These are phyloP conservation scores for Pezicula carpinea DNA, from an alignment of 2,329 filamentous ascomycete genomes.

Conservation along the genomic window DNA sequence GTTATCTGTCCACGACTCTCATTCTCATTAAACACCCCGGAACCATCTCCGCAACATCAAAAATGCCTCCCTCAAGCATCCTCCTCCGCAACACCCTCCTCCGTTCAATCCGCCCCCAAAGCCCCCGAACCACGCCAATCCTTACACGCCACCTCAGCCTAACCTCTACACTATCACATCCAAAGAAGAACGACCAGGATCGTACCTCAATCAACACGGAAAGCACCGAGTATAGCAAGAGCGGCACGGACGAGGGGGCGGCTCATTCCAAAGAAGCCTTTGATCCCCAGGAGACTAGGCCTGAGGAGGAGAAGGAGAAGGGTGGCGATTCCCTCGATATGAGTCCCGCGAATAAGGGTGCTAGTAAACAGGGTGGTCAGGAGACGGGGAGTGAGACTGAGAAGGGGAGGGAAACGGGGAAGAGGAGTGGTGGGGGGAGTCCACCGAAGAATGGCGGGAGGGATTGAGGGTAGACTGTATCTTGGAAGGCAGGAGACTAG, in stretches of 20 bases:
- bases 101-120: neutral
- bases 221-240: conserved; percentile 62
- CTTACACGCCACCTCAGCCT: neutral
- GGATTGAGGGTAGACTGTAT: conserved; percentile 1
- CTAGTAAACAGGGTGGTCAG: conserved; percentile 43
- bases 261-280: conserved; percentile 57
- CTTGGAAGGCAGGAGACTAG: conserved; percentile 15
- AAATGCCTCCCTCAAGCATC: neutral
- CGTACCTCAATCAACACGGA: conserved; percentile 61
- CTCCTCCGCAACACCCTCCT: neutral
- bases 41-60: neutral
- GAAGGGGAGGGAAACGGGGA: conserved; percentile 28
- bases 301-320: conserved; percentile 30
- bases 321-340: conserved; percentile 49
- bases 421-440: conserved; percentile 34
- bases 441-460: conserved; percentile 23
- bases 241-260: conserved; percentile 56
- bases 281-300: conserved; percentile 58
- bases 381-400: conserved; percentile 37
- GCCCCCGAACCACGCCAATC: neutral
- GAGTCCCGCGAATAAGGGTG: conserved; percentile 55
- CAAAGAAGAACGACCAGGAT: conserved; percentile 46
- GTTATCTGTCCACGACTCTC: neutral
- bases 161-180: neutral
- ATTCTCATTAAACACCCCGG: neutral